Evolutionary conservation across 2,329 filamentous ascomycete genomes (phyloP), one percentile per base, ranked within the genome.

Genomic region (Ascochyta lentis): DNA sequence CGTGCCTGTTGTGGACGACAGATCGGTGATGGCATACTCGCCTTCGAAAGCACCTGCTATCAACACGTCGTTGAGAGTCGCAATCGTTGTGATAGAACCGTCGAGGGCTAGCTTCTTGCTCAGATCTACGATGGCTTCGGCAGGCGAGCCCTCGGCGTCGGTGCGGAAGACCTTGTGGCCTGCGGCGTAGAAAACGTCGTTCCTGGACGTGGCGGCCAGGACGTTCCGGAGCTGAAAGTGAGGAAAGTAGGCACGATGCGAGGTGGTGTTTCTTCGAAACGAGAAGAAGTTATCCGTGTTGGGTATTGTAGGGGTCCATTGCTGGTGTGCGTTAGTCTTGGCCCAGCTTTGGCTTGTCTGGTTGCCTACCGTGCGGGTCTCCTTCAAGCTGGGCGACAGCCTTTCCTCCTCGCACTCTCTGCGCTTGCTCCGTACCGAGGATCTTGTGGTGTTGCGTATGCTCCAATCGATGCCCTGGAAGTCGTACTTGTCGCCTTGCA

Each of bases 171-270:
- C 72, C 54, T 78, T 77, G 15, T 77, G 78, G 26, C 77, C 75
- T 22, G 74, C 71, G 23, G 81, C 79, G 65, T 85, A 87, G 63
- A 82, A 83, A 4, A 86, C 70, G 43, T 84, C 83, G 56, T 84
- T 82, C 37, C 80, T 79, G 12, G 81, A 81, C 8, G 79, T 81
- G 3, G 82, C 80, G 5, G 82, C 81, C 63, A 87, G 76, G 8
- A 85, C 71, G 59, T 86, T 85, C 13, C 84, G 83, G 3, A 87
- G 77, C 62, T 87, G 84, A 59, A 85, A 86, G 66, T 87, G 84
- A 27, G 81, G 78, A 42, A 83, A 79, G n/a, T 76, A 78, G 4
- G 82, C 79, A 49, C 76, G 79, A 58, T 82, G 78, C 10, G 72
- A 72, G 0, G 80, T 81, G 57, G 81, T 78, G 75, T 82, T 82